Evolutionary conservation across 495 filamentous ascomycete genomes (phyloP).

Genomic region (Trichoderma erinaceum): DNA sequence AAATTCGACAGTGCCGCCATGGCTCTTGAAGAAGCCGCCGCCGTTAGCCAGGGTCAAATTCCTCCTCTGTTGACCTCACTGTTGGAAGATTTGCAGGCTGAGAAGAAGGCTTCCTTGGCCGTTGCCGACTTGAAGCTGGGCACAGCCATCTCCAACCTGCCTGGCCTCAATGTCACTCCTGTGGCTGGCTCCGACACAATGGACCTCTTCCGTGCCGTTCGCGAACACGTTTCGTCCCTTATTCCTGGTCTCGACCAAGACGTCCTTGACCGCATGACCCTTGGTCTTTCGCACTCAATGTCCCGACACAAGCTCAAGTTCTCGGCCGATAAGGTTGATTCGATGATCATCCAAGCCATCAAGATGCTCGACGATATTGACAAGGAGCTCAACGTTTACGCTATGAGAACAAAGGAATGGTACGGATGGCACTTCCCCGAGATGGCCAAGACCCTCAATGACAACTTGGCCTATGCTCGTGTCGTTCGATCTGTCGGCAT

Average conservation of each 20-base stretch:
- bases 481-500: constrained; percentile 85
- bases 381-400: constrained; percentile 97
- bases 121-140: constrained; percentile 94
- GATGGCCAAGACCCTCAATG: constrained; percentile 91
- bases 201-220: constrained; percentile 90
- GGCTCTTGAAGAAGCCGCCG: constrained; percentile 81
- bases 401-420: constrained; percentile 99
- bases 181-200: constrained; percentile 80
- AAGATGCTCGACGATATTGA: constrained; percentile 90
- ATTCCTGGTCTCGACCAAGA: constrained; percentile 82
- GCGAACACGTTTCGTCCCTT: constrained; percentile 79
- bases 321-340: constrained; percentile 97
- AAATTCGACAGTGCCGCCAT: constrained; percentile 90
- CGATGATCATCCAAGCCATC: constrained; percentile 98
- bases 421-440: constrained; percentile 99
- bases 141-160: constrained; percentile 86
- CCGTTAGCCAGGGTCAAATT: constrained; percentile 88
- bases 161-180: constrained; percentile 73
- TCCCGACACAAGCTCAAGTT: constrained; percentile 99
- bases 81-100: constrained; percentile 87
- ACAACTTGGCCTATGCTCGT: constrained; percentile 90
- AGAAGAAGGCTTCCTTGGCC: constrained; percentile 93
- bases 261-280: constrained; percentile 84
- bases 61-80: constrained; percentile 80
- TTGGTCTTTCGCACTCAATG: constrained; percentile 93